Evolutionary conservation across 441 rosid genomes (phyloP), one percentile per base, ranked within the genome.

Genomic region (Populus hybrid): DNA sequence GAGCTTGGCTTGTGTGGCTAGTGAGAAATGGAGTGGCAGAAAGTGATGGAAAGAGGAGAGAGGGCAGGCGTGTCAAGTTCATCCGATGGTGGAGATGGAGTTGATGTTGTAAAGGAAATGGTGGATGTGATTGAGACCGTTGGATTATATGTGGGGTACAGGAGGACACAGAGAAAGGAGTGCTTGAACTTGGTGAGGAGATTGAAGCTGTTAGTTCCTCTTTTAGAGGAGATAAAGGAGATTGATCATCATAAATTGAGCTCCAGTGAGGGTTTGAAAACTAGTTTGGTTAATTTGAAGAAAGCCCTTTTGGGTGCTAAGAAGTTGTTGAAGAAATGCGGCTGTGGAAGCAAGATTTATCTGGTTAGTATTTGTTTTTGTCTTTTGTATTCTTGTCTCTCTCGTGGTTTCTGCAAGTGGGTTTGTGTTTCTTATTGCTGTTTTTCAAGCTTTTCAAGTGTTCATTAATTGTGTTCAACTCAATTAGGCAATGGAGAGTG

Each of bases 311-410:
- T 85, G 61, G 78, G 71, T 28, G 91, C 94, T 0, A 87, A 67
- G 79, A 88, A 90, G 78, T 70, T 94, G 78, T 74, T 94, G 85
- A 86, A 82, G 79, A 85, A 78, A 76, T 92, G 97, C 79, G 84
- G 86, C 67, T 81, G 68, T 35, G 96, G 96, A 12, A 94, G 98
- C 92, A 92, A 90, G 87, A 91, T 92, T 71, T 92, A 78, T 78
- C 81, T 94, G 92, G 98, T 92, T 65, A 82, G 81, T 71, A 23
- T 7, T 46, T 5, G 16, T 40, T 28, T 6, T 18, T 38, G 21
- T 63, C 18, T n/a, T 57, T 9, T n/a, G 21, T 65, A 7, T 23
- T 38, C 18, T 30, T 30, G 32, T 64, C 35, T 64, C 6, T 4
- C 35, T 73, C 3, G 1, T 24, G 14, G 9, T 30, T 30, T 30